Percentiles rank a stretch among this genome's conserved stretches.
Evolutionary conservation across 345 rosid species (phyloP).

Genomic region (Euphorbia lathyris): DNA sequence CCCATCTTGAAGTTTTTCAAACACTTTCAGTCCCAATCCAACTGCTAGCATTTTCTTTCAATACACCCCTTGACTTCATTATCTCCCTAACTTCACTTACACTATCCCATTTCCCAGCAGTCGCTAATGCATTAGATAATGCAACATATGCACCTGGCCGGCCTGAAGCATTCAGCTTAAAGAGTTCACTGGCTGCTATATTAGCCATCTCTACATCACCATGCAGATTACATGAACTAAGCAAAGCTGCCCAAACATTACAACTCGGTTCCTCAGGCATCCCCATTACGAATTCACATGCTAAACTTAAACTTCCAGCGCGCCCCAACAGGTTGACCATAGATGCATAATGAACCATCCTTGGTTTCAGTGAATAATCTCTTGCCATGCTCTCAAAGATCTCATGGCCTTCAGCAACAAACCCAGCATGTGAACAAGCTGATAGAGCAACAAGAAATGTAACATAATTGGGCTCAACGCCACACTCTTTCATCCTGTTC

Average conservation of each 20-base stretch:
- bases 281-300: slow-evolving; percentile 54
- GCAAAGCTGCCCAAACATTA: slow-evolving; percentile 91
- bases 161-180: slow-evolving; percentile 55
- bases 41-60: slow-evolving; percentile 64
- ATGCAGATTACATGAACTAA: slow-evolving; percentile 71
- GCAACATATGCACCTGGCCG: slow-evolving; percentile 91
- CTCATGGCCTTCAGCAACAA: slow-evolving; percentile 60
- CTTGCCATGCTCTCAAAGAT: slow-evolving; percentile 79
- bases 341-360: slow-evolving; percentile 92
- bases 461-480: slow-evolving; percentile 59
- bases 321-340: slow-evolving; percentile 91
- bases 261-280: slow-evolving; percentile 71
- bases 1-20: background rate
- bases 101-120: slow-evolving; percentile 74
- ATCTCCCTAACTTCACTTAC: slow-evolving; percentile 62
- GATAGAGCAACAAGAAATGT: slow-evolving; percentile 87
- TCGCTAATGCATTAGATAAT: slow-evolving; percentile 72
- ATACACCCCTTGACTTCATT: slow-evolving; percentile 67
- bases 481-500: slow-evolving; percentile 41
- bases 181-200: slow-evolving; percentile 67
- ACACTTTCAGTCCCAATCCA: slow-evolving; percentile 53
- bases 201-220: slow-evolving; percentile 61
- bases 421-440: slow-evolving; percentile 85
- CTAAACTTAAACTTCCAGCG: slow-evolving; percentile 57
- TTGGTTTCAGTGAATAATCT: slow-evolving; percentile 58